A percentile compares a stretch with the other conserved stretches of the same genome.
These are phyloP conservation scores for Meira miltonrushii DNA, from an alignment of 1,284 basidiomycete species.

Conservation along the genomic window DNA sequence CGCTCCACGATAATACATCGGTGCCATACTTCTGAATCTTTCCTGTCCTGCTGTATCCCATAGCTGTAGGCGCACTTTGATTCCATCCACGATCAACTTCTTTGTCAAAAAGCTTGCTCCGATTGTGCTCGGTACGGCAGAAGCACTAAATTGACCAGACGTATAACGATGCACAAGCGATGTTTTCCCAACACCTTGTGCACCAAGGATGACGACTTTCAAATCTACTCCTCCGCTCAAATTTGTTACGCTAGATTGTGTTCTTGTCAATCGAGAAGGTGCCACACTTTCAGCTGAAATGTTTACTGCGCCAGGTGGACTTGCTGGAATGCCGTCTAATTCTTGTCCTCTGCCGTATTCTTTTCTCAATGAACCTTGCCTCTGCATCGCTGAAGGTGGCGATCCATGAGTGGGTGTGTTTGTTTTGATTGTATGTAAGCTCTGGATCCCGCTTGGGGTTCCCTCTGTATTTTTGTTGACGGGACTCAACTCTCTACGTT, in stretches of 20 bases:
- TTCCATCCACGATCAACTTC: slow-evolving; percentile 80
- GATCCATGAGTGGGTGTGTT: not conserved
- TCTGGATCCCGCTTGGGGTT: not conserved
- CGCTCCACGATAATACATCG: slow-evolving; percentile 98
- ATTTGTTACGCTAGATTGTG: slow-evolving; percentile 1
- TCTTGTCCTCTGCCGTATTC: not conserved
- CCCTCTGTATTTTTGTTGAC: not conserved
- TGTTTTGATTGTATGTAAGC: not conserved
- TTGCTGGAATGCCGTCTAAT: not conserved
- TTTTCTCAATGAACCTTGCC: not conserved
- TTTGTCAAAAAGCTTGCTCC: slow-evolving; percentile 92
- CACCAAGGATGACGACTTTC: slow-evolving; percentile 94
- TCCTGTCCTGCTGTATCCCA: slow-evolving; percentile 97
- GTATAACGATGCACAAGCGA: slow-evolving; percentile 88
- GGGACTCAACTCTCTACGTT: no score
- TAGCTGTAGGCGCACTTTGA: slow-evolving; percentile 70
- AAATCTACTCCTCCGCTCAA: slow-evolving; percentile 63
- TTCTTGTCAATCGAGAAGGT: not conserved
- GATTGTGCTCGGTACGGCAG: slow-evolving; percentile 65
- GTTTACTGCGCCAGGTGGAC: not conserved
- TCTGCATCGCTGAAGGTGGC: not conserved
- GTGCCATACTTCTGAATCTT: slow-evolving; percentile 84
- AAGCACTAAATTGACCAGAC: slow-evolving; percentile 59
- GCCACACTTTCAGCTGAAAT: no score
- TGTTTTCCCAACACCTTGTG: slow-evolving; percentile 94